A percentile compares a stretch with the other conserved stretches of the same genome.
Conservation (phyloP, 179 eudicot species). For the Vitellaria paradoxa region DNA sequence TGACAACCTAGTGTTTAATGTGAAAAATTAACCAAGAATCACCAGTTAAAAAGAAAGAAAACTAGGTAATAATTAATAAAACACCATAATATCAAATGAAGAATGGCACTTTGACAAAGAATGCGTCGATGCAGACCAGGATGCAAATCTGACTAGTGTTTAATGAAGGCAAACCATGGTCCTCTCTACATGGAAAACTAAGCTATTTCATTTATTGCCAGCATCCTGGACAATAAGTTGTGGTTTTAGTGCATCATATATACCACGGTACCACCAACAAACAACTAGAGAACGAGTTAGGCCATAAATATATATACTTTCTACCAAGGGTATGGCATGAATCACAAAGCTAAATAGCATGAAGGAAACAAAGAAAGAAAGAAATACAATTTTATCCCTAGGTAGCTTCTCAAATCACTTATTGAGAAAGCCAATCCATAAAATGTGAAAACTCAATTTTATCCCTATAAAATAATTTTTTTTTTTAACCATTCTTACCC, state of each 20-base stretch:
- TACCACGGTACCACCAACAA: neutral
- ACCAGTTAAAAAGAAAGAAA: neutral
- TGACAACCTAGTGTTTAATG: constrained; percentile 63
- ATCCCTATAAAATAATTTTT: no score
- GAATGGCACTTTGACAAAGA: neutral
- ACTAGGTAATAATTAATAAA: neutral
- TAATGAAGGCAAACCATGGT: neutral
- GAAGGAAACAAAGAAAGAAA: neutral
- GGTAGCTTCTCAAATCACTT: no score
- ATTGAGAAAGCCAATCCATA: no score
- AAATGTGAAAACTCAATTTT: no score
- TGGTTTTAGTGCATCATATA: neutral
- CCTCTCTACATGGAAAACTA: neutral
- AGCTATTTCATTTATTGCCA: neutral
- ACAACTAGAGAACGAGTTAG: neutral
- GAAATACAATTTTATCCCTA: neutral
- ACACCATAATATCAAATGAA: constrained; percentile 1
- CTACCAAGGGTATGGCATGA: neutral
- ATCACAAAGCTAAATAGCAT: neutral
- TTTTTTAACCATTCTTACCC: no score
- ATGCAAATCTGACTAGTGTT: neutral
- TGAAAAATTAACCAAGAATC: neutral
- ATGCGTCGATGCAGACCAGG: neutral
- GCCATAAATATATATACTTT: neutral
- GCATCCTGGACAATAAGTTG: no score